Conservation (phyloP, 192 early-diverging fungal species). For the Ramicandelaber brevisporus region DNA sequence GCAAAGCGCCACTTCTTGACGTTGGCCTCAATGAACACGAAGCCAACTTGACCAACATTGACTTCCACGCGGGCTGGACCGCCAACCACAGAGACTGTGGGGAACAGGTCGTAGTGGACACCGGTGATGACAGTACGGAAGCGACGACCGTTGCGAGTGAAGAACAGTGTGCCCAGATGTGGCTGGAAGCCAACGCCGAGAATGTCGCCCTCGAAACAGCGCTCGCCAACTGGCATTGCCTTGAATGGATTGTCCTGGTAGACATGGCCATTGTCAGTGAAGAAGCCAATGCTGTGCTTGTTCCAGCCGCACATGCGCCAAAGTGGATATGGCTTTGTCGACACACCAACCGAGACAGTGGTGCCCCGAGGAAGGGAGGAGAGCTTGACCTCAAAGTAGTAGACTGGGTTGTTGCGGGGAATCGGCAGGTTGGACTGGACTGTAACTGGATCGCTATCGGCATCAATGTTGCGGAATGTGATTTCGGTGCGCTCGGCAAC, state of each 20-base stretch:
- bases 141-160: constrained; percentile 45
- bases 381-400: constrained; percentile 66
- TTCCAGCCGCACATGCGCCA: constrained; percentile 55
- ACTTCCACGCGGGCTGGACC: too few species aligned
- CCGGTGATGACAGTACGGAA: constrained; percentile 41
- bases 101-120: constrained; percentile 42
- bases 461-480: constrained; percentile 38
- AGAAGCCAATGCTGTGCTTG: constrained; percentile 47
- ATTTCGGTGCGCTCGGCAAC: constrained; percentile 49
- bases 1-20: constrained; percentile 64
- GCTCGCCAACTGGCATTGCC: constrained; percentile 28
- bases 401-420: constrained; percentile 53
- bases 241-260: constrained; percentile 36
- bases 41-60: constrained; percentile 56
- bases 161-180: constrained; percentile 43
- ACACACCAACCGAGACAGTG: constrained; percentile 36
- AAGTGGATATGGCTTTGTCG: constrained; percentile 46
- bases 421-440: constrained; percentile 60
- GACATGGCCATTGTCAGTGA: constrained; percentile 32
- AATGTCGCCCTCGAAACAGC: constrained; percentile 45
- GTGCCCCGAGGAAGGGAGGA: constrained; percentile 40
- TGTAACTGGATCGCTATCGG: too few species aligned
- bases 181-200: constrained; percentile 56
- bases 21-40: constrained; percentile 65
- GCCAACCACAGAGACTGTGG: too few species aligned